phyloP scores from a whole-genome alignment of 2,329 filamentous ascomycete species.

The Fusarium poae region DNA sequence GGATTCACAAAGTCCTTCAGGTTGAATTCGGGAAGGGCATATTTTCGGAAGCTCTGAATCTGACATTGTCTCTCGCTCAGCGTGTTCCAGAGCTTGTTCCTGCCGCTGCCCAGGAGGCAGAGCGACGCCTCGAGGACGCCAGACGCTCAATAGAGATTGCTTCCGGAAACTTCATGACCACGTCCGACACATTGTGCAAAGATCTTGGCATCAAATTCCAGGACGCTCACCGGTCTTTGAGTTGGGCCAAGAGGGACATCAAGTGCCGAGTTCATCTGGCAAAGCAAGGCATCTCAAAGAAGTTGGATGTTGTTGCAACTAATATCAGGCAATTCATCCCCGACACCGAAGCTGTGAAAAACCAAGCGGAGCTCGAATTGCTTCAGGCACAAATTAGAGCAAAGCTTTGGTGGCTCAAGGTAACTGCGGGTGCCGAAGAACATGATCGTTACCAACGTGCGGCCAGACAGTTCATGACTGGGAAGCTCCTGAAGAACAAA shows the following conservation, averaged over 20 bases:
- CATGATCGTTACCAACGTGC: conserved; percentile 62
- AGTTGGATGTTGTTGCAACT: conserved; percentile 32
- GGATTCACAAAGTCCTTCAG: conserved; percentile 71
- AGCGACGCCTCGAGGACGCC: conserved; percentile 54
- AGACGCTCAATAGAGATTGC: conserved; percentile 51
- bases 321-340: conserved; percentile 41
- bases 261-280: conserved; percentile 35
- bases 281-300: conserved; percentile 36
- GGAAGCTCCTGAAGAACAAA: conserved; percentile 53
- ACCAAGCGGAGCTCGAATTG: conserved; percentile 60
- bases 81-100: conserved; percentile 58
- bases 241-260: conserved; percentile 36
- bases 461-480: conserved; percentile 59
- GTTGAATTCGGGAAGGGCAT: conserved; percentile 69
- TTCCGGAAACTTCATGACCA: conserved; percentile 50
- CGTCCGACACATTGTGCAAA: conserved; percentile 49
- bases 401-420: conserved; percentile 68
- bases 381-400: conserved; percentile 68
- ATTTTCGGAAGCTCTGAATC: conserved; percentile 60
- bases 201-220: conserved; percentile 39
- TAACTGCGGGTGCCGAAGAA: conserved; percentile 64
- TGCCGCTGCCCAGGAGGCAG: conserved; percentile 56
- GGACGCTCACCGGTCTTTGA: conserved; percentile 45
- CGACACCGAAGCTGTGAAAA: conserved; percentile 50
- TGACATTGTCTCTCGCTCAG: conserved; percentile 59